These are phyloP conservation scores for Neoboletus subvelutipes DNA, from an alignment of 768 basidiomycete species.

Conservation along the genomic window DNA sequence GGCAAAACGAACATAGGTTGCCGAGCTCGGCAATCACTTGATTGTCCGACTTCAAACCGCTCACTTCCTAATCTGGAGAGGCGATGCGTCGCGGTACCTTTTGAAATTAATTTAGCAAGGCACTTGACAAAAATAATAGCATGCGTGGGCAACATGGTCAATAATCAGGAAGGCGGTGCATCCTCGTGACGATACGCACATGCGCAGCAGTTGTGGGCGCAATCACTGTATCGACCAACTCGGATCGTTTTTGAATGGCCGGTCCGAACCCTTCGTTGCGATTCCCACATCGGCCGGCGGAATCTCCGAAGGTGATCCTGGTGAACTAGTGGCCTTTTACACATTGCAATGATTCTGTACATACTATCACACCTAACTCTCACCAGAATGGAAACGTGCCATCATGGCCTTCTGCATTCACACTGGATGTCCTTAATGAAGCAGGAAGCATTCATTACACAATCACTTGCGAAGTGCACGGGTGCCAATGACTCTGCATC, in stretches of 20 bases:
- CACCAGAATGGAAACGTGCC: not conserved
- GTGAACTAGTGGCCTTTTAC: not conserved
- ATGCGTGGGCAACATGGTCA: conserved; percentile 20
- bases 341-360: not conserved
- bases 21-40: conserved; percentile 38
- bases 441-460: not conserved
- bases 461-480: not conserved
- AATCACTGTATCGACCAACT: conserved; percentile 18
- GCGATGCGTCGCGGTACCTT: conserved; percentile 25
- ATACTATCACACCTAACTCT: too few species aligned
- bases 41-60: conserved; percentile 36
- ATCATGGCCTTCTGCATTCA: not conserved
- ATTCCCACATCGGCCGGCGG: not conserved
- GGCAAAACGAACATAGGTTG: conserved; percentile 37
- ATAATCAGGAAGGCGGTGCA: conserved; percentile 17
- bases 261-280: not conserved
- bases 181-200: conserved; percentile 23
- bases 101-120: conserved; percentile 24
- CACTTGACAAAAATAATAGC: conserved; percentile 15
- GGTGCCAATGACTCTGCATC: not conserved
- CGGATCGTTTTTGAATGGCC: conserved; percentile 5
- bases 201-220: conserved; percentile 21
- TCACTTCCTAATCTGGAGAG: conserved; percentile 28
- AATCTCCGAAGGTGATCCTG: not conserved
- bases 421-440: not conserved